Conservation (phyloP, 179 eudicot genomes). For the Sideroxylon spinosum region DNA sequence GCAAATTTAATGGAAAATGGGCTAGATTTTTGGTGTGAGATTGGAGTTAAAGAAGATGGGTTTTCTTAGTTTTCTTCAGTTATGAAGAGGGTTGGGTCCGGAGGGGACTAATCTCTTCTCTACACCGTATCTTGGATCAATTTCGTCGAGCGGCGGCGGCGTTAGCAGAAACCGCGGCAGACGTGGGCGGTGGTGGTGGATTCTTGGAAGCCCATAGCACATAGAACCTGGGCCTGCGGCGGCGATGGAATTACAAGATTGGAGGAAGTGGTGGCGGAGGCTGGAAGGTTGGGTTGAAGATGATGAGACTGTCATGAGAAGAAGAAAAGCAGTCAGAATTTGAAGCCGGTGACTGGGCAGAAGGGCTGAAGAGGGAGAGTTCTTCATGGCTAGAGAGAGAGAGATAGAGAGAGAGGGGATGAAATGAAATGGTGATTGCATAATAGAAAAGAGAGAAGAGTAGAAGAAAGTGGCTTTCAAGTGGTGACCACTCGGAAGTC, state of each 20-base stretch:
- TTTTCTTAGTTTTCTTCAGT: constrained; percentile 26
- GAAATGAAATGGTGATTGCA: no score
- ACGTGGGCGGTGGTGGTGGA: constrained; percentile 23
- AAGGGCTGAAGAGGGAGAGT: constrained; percentile 1
- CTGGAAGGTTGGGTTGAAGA: constrained; percentile 9
- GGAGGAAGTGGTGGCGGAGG: constrained; percentile 3
- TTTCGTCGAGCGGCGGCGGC: constrained; percentile 26
- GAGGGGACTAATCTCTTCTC: constrained; percentile 76
- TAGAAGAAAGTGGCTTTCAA: no score
- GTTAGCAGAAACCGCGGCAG: constrained; percentile 9
- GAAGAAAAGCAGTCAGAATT: not conserved
- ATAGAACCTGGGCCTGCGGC: not conserved
- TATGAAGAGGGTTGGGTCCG: constrained; percentile 90
- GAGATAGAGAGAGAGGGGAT: not conserved
- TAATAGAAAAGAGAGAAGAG: no score
- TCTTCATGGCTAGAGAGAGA: not conserved
- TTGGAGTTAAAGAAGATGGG: not conserved
- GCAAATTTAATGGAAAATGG: not conserved
- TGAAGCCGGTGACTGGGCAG: not conserved
- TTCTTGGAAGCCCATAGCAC: constrained; percentile 21
- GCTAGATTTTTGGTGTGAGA: not conserved
- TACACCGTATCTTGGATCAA: constrained; percentile 73
- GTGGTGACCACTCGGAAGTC: no score
- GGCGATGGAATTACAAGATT: constrained; percentile 16
- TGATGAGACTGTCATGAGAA: not conserved